These are phyloP conservation scores for Cyberlindnera maclurae DNA, from an alignment of 805 yeast genomes.

Conservation along the genomic window DNA sequence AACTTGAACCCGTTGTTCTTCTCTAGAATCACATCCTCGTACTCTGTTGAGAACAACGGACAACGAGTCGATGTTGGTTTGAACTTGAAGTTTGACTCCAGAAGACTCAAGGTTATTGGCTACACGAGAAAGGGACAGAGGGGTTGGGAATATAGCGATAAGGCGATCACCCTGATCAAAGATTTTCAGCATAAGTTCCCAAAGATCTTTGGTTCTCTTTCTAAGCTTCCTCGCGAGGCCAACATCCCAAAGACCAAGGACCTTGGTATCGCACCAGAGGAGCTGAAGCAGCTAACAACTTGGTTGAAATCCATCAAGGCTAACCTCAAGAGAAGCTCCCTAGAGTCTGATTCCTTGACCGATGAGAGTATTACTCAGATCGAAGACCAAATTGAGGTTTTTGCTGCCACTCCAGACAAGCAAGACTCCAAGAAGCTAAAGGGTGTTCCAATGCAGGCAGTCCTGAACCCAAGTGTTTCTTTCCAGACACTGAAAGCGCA, in stretches of 20 bases:
- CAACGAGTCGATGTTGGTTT: slow-evolving; percentile 68
- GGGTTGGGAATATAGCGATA: slow-evolving; percentile 79
- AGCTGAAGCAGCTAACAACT: slow-evolving; percentile 24
- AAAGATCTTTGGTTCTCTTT: slow-evolving; percentile 41
- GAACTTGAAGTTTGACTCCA: slow-evolving; percentile 74
- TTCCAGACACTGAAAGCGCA: slow-evolving; percentile 67
- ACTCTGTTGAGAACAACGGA: slow-evolving; percentile 48
- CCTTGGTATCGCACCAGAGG: slow-evolving; percentile 21
- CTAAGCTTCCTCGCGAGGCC: slow-evolving; percentile 24
- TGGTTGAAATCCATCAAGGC: slow-evolving; percentile 47
- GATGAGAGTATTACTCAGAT: slow-evolving; percentile 56
- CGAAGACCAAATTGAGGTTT: slow-evolving; percentile 51
- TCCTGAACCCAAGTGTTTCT: slow-evolving; percentile 69
- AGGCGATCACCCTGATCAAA: slow-evolving; percentile 59
- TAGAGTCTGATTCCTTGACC: slow-evolving; percentile 75
- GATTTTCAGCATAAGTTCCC: slow-evolving; percentile 61
- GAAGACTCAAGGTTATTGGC: slow-evolving; percentile 80
- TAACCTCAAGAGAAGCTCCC: slow-evolving; percentile 54
- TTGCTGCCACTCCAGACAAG: slow-evolving; percentile 37
- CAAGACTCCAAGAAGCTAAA: slow-evolving; percentile 51
- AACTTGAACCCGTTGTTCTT: slow-evolving; percentile 57
- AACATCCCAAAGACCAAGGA: slow-evolving; percentile 30
- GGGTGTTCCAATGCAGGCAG: slow-evolving; percentile 80
- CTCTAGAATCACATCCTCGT: slow-evolving; percentile 72
- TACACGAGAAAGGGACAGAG: slow-evolving; percentile 59